Evolutionary conservation across 1,284 basidiomycete species (phyloP).

Genomic region (Fomes fomentarius): DNA sequence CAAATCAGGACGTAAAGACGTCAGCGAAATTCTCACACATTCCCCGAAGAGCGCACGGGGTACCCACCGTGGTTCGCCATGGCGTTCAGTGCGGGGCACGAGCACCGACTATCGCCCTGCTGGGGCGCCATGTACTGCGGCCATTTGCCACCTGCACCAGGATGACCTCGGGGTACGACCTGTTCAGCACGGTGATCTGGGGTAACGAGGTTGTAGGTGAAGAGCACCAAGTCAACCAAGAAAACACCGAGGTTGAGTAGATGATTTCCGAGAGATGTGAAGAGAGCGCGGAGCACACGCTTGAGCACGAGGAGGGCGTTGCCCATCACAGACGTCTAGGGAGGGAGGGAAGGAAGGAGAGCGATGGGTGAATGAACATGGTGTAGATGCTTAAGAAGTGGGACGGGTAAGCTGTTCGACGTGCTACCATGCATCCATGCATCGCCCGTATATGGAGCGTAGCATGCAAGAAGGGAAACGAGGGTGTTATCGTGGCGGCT

Average conservation of each 20-base stretch:
- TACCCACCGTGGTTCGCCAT: conserved; percentile 75
- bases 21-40: no score
- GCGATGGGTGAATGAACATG: no score
- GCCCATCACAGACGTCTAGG: conserved; percentile 9
- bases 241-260: conserved; percentile 23
- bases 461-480: neutral
- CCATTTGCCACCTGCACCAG: conserved; percentile 70
- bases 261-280: conserved; percentile 15
- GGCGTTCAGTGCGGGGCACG: conserved; percentile 74
- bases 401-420: no score
- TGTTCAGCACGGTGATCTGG: conserved; percentile 51
- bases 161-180: conserved; percentile 58
- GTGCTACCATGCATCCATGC: no score
- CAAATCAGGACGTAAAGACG: no score
- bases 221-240: conserved; percentile 49
- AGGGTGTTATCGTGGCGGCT: neutral
- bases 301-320: conserved; percentile 12
- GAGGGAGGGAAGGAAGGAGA: neutral
- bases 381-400: no score
- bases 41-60: neutral
- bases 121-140: conserved; percentile 61
- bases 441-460: neutral
- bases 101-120: conserved; percentile 66
- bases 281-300: conserved; percentile 21
- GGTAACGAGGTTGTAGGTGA: conserved; percentile 56